Base-by-base conservation (phyloP, 1,284 basidiomycete species). In the Tremellales sp. region DNA sequence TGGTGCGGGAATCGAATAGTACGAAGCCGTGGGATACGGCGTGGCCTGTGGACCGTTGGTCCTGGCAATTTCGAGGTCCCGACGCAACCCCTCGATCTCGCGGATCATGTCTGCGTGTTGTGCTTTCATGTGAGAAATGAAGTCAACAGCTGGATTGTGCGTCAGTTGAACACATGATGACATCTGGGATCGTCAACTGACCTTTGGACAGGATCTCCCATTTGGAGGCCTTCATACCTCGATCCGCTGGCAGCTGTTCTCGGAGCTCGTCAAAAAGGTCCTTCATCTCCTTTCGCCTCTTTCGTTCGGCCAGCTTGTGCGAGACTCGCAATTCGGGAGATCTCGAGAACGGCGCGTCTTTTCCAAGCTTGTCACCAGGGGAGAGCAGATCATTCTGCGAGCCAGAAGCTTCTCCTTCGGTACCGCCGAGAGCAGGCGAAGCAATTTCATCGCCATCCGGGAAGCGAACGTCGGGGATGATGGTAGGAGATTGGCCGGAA, bases 151-250 rank as follows among this genome's bases (percentile, higher is more conserved):
- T 91, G 61, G 24, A 16, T 48, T 13, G 39, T 41, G 41, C 44
- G 39, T 53, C 48, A 31, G 53, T 38, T 43, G 16, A 40, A 40
- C 29, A 36, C 7, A 36, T 10, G 22, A 47, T 13, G 24, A 34
- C 31, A 26, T 39, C 13, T 18, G 40, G 12, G 21, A 3, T 3
- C 13, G 32, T 19, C 1, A 1, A 70, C 77, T 56, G 58, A 87
- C 90, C 87, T 82, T 93, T 92, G 71, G 83, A 90, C 31, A 95
- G 74, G 49, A 94, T 93, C 74, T 95, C 91, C 92, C 91, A 95
- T 74, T 97, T 97, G 74, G 87, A 90, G 18, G 88, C 85, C 69
- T 95, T 94, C 83, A 90, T 86, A 28, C 87, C 88, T 47, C 89
- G 79, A 71, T 93, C 89, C 36, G 86, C 85, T 3, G 92, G 92